A percentile compares a stretch with the other conserved stretches of the same genome.
Conservation (phyloP, 1,284 basidiomycete genomes). For the Sporisorium exsertum region DNA sequence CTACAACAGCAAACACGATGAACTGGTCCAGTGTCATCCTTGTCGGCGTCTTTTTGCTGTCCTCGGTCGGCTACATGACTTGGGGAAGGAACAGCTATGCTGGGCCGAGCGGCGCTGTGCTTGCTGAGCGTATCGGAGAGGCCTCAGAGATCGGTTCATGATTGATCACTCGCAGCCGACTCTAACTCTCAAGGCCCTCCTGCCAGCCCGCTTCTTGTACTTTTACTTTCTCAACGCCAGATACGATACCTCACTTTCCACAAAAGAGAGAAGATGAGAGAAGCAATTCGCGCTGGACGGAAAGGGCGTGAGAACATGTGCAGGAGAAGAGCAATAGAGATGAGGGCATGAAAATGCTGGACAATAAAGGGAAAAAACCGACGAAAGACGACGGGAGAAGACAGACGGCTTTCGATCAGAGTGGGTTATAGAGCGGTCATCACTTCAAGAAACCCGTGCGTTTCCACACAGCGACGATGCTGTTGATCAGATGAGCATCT, state of each 20-base stretch:
- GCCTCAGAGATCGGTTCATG: neutral
- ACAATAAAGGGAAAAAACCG: too few relatives aligned
- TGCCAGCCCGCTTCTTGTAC: neutral
- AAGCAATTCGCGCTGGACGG: neutral
- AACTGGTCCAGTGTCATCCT: slow-evolving; percentile 44
- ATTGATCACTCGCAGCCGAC: neutral
- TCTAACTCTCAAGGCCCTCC: neutral
- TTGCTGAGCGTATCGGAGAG: slow-evolving; percentile 28
- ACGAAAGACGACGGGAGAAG: neutral
- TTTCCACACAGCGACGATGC: slow-evolving; percentile 18
- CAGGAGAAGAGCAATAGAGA: neutral
- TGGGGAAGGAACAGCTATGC: slow-evolving; percentile 32
- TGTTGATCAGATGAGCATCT: slow-evolving; percentile 8
- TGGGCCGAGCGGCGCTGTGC: slow-evolving; percentile 29
- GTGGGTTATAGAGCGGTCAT: neutral
- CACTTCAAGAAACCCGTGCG: slow-evolving; percentile 13
- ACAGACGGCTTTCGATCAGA: neutral
- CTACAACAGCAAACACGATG: slow-evolving; percentile 22
- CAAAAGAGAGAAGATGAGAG: neutral
- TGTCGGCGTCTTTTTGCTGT: slow-evolving; percentile 23
- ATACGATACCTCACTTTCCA: neutral
- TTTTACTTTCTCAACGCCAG: neutral
- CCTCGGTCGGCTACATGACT: slow-evolving; percentile 27
- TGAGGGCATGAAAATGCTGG: too few relatives aligned
- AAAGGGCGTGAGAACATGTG: too few relatives aligned